Evolutionary conservation across 345 rosid genomes (phyloP).

Genomic region (Gossypium ekmanianum): DNA sequence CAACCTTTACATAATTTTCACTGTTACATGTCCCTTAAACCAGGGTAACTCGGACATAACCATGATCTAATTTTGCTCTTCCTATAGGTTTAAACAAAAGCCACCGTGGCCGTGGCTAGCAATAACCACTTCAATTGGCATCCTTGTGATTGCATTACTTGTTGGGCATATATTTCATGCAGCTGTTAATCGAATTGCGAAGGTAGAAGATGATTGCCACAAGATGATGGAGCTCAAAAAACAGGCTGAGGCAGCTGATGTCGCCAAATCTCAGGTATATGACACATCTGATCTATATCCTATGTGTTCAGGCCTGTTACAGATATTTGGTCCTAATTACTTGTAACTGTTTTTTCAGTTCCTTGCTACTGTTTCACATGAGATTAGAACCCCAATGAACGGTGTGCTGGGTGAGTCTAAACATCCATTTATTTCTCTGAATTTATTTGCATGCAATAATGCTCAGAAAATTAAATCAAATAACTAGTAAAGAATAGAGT

Average conservation of each 20-base stretch:
- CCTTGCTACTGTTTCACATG: constrained; percentile 98
- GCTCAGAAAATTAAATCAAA: not conserved
- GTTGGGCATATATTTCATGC: constrained; percentile 74
- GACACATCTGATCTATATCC: constrained; percentile 11
- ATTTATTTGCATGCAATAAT: not conserved
- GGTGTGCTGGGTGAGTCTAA: constrained; percentile 86
- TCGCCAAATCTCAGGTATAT: constrained; percentile 92
- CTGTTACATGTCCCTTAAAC: not conserved
- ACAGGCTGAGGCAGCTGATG: constrained; percentile 90
- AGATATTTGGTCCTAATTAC: constrained; percentile 15
- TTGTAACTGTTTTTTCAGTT: constrained; percentile 48
- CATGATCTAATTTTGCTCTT: constrained; percentile 17
- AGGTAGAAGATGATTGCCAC: constrained; percentile 81
- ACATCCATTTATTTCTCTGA: constrained; percentile 5
- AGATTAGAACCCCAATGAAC: constrained; percentile 98
- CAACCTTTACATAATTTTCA: not conserved
- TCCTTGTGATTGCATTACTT: constrained; percentile 79
- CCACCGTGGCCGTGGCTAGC: constrained; percentile 78
- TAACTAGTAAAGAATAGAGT: not conserved
- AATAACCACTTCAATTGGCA: constrained; percentile 53
- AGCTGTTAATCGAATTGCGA: constrained; percentile 71
- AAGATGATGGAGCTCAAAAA: constrained; percentile 72
- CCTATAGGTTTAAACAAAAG: constrained; percentile 72
- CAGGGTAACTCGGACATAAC: not conserved
- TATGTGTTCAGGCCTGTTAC: constrained; percentile 1